Evolutionary conservation across 2,329 filamentous ascomycete species (phyloP).

Genomic region (Cadophora sp.): DNA sequence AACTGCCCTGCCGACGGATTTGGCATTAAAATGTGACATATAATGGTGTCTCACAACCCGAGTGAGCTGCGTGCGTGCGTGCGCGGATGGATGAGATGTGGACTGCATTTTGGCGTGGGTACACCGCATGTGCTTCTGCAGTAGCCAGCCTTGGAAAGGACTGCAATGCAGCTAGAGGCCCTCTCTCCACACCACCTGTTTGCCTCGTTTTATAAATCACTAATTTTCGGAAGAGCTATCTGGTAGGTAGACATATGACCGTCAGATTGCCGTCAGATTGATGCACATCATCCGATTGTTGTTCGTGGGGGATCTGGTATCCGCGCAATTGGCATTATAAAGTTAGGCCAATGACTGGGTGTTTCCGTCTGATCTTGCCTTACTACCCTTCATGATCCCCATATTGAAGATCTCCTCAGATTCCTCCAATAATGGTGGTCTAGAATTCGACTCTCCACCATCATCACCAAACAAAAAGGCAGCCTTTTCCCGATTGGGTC

Average conservation of each 20-base stretch:
- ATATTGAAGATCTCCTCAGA: constrained; percentile 41
- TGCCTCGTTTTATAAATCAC: constrained; percentile 12
- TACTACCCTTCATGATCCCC: constrained; percentile 37
- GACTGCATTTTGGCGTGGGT: constrained; percentile 6
- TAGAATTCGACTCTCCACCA: constrained; percentile 32
- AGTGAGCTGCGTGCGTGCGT: background rate
- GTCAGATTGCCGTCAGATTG: background rate
- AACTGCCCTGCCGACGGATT: background rate
- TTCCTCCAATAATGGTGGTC: constrained; percentile 31
- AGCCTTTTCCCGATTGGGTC: constrained; percentile 41
- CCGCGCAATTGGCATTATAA: background rate
- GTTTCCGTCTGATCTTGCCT: constrained; percentile 22
- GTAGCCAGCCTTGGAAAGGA: constrained; percentile 15
- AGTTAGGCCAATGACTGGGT: background rate
- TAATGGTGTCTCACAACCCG: constrained; percentile 8
- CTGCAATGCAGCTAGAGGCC: background rate
- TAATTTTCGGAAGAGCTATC: background rate
- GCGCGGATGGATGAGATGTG: constrained; percentile 2
- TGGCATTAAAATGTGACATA: constrained; percentile 17
- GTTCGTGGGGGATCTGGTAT: background rate
- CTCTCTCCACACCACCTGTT: constrained; percentile 7
- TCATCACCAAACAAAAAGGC: constrained; percentile 46
- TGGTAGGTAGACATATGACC: background rate
- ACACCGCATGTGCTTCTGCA: constrained; percentile 17
- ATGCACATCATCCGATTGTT: constrained; percentile 7